These are phyloP conservation scores for Suillus clintonianus DNA, from an alignment of 768 basidiomycete species.

Conservation along the genomic window DNA sequence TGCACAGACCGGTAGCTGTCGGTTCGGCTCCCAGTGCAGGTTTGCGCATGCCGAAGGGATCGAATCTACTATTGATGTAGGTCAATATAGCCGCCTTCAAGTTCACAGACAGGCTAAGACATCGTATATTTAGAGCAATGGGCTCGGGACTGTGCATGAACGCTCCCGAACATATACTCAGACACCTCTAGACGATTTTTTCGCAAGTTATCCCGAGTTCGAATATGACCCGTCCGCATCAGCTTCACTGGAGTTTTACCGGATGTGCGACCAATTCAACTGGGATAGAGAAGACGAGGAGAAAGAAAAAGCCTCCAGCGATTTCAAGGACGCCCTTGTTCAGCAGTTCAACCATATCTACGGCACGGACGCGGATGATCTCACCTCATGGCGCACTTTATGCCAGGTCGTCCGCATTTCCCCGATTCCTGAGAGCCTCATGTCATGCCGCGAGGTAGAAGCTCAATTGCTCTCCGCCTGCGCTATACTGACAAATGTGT, in stretches of 20 bases:
- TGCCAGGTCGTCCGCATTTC: conserved; percentile 17
- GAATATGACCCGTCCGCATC: conserved; percentile 12
- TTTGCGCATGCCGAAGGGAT: neutral
- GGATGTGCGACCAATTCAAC: conserved; percentile 7
- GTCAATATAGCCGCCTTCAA: neutral
- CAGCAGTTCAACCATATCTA: conserved; percentile 26
- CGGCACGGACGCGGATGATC: conserved; percentile 16
- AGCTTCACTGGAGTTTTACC: conserved; percentile 22
- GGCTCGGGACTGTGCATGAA: neutral
- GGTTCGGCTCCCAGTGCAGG: conserved; percentile 1
- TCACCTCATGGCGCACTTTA: conserved; percentile 21
- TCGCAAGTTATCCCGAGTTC: conserved; percentile 21
- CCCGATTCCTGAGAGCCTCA: conserved; percentile 14
- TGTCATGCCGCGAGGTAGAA: conserved; percentile 20
- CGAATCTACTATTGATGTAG: neutral
- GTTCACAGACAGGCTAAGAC: neutral
- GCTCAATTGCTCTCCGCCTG: neutral
- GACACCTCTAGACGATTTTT: conserved; percentile 26
- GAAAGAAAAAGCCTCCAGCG: neutral
- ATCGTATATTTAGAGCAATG: neutral
- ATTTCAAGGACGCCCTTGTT: conserved; percentile 22
- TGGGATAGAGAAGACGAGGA: conserved; percentile 1
- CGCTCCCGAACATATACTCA: neutral
- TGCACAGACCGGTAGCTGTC: neutral
- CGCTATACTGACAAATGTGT: neutral